These are phyloP conservation scores for Macroventuria anomochaeta DNA, from an alignment of 2,329 filamentous ascomycete genomes.

Conservation along the genomic window DNA sequence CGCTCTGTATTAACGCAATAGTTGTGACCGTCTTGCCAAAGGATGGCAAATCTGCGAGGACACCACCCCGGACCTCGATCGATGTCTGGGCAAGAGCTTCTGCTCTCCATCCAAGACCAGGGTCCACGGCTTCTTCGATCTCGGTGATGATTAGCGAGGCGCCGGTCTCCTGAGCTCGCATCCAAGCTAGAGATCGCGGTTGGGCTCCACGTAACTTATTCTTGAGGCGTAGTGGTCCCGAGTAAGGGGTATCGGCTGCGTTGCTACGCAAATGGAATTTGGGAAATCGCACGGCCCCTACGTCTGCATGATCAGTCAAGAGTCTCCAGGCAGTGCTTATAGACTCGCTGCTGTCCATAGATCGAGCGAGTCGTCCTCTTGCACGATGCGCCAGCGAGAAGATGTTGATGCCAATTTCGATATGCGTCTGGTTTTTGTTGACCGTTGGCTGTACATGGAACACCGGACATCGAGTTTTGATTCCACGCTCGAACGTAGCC, in stretches of 20 bases:
- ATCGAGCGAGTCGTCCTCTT: slow-evolving; percentile 36
- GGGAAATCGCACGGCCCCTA: slow-evolving; percentile 42
- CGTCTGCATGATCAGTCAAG: slow-evolving; percentile 52
- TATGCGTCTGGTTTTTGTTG: slow-evolving; percentile 36
- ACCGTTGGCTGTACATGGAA: slow-evolving; percentile 23
- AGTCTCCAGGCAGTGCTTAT: slow-evolving; percentile 54
- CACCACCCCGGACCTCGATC: slow-evolving; percentile 61
- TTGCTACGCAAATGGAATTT: slow-evolving; percentile 56
- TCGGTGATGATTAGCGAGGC: slow-evolving; percentile 52
- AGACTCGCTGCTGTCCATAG: slow-evolving; percentile 8
- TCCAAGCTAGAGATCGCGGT: slow-evolving; percentile 64
- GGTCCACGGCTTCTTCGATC: slow-evolving; percentile 61
- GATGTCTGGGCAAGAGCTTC: slow-evolving; percentile 59
- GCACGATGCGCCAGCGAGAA: slow-evolving; percentile 55
- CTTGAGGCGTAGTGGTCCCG: slow-evolving; percentile 45
- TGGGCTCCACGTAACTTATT: slow-evolving; percentile 60
- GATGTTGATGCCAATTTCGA: slow-evolving; percentile 54
- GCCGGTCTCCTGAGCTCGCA: slow-evolving; percentile 60
- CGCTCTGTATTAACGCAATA: slow-evolving; percentile 62
- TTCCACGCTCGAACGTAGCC: slow-evolving; percentile 56
- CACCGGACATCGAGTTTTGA: slow-evolving; percentile 55
- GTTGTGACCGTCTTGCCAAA: slow-evolving; percentile 71
- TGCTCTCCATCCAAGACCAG: slow-evolving; percentile 61
- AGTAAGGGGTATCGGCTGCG: slow-evolving; percentile 26
- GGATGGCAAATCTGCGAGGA: slow-evolving; percentile 69